Evolutionary conservation across 1,139 yeast genomes (phyloP).

Genomic region (Eremothecium sinecaudum): DNA sequence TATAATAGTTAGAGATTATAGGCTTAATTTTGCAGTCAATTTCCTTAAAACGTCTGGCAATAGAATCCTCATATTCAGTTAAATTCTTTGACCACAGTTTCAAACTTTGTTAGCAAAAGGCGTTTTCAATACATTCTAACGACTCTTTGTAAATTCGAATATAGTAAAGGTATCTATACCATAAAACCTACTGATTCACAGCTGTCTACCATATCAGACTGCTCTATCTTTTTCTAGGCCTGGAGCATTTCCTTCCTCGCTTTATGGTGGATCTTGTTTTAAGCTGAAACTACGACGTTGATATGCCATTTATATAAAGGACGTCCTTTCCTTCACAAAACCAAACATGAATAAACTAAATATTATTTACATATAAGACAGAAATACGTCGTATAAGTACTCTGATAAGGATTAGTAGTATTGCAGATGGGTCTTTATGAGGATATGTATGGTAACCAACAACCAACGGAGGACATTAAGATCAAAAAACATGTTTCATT

Average conservation of each 20-base stretch:
- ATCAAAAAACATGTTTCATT: conserved; percentile 14
- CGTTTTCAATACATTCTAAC: not conserved
- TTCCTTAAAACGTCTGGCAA: not conserved
- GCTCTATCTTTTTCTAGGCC: too few relatives aligned
- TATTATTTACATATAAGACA: conserved; percentile 1
- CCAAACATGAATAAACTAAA: not conserved
- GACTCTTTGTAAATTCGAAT: too few relatives aligned
- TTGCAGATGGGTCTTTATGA: conserved; percentile 3
- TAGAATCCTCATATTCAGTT: conserved; percentile 1
- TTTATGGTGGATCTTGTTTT: too few relatives aligned
- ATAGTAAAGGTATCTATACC: conserved; percentile 2
- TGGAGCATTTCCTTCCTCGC: too few relatives aligned
- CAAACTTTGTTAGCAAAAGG: not conserved
- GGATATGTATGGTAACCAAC: conserved; percentile 3
- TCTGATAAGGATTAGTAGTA: not conserved
- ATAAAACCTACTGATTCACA: not conserved
- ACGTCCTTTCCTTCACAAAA: conserved; percentile 1
- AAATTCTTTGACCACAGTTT: not conserved
- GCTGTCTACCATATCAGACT: not conserved
- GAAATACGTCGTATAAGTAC: conserved; percentile 1
- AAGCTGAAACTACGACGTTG: conserved; percentile 1
- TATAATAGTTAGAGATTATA: conserved; percentile 2
- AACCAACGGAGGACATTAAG: conserved; percentile 2
- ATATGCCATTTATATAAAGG: conserved; percentile 2
- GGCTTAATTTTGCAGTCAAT: conserved; percentile 2